Evolutionary conservation across 2,329 filamentous ascomycete species (phyloP).

Genomic region (Parasarocladium wereldwijsianum): DNA sequence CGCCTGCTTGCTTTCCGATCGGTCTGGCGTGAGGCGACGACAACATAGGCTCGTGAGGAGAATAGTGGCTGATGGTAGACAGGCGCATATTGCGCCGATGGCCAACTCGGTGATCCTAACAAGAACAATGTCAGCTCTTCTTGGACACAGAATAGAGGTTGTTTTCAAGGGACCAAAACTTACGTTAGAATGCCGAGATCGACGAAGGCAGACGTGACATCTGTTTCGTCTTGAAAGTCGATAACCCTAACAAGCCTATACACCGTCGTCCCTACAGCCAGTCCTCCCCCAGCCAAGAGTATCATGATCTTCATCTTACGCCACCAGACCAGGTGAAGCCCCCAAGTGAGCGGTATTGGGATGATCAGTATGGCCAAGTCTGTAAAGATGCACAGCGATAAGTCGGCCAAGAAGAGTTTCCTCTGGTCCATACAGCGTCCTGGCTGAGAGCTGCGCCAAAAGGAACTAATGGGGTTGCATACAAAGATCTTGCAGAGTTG

Average conservation of each 20-base stretch:
- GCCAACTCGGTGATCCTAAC: slow-evolving; percentile 9
- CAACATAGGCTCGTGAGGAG: slow-evolving; percentile 3
- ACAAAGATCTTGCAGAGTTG: slow-evolving; percentile 13
- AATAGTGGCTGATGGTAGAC: slow-evolving; percentile 11
- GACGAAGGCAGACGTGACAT: slow-evolving; percentile 13
- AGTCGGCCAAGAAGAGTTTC: slow-evolving; percentile 18
- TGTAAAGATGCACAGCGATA: slow-evolving; percentile 16
- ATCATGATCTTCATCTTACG: slow-evolving; percentile 18
- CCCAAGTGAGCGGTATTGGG: slow-evolving; percentile 17
- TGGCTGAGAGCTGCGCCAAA: slow-evolving; percentile 11
- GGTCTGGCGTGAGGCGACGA: background rate
- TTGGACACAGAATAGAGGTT: too few species aligned
- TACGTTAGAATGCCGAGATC: slow-evolving; percentile 1
- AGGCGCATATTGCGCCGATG: slow-evolving; percentile 14
- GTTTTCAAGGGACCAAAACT: background rate
- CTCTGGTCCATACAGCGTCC: slow-evolving; percentile 16
- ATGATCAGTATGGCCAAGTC: slow-evolving; percentile 19
- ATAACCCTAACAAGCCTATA: slow-evolving; percentile 13
- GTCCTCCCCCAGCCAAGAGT: slow-evolving; percentile 16
- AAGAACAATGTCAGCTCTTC: background rate
- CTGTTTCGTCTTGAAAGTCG: slow-evolving; percentile 10
- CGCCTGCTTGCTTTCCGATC: too few species aligned
- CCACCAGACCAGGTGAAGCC: slow-evolving; percentile 11
- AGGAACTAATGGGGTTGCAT: slow-evolving; percentile 11
- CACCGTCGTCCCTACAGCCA: slow-evolving; percentile 14